Conservation (phyloP, 169 alveolate species). For the Cryptosporidium ryanae region DNA sequence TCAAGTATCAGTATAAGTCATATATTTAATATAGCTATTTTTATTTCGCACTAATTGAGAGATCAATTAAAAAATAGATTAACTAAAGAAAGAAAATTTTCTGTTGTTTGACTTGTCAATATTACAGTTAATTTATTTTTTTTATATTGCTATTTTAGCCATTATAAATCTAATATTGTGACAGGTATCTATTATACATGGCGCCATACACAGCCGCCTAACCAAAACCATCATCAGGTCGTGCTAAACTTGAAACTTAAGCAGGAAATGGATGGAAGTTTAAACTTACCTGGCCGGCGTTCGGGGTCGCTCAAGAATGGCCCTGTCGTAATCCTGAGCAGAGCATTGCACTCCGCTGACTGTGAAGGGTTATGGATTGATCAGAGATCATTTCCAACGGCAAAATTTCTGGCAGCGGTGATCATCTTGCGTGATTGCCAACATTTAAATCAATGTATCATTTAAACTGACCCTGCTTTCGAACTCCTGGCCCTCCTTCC, state of each 20-base stretch:
- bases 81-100: not conserved
- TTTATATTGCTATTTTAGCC: not conserved
- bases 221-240: slow-evolving; percentile 33
- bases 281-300: slow-evolving; percentile 97
- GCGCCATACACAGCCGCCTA: slow-evolving; percentile 30
- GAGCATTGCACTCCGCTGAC: slow-evolving; percentile 97
- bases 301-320: slow-evolving; percentile 96
- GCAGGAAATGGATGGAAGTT: not conserved
- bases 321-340: slow-evolving; percentile 97
- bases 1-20: not conserved
- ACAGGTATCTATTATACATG: slow-evolving; percentile 2
- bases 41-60: not conserved
- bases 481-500: no score
- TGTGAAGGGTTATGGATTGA: slow-evolving; percentile 95
- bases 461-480: no score
- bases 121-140: not conserved
- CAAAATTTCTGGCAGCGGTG: slow-evolving; percentile 93
- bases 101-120: not conserved
- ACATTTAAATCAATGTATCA: slow-evolving; percentile 60
- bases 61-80: no score
- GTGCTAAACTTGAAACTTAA: slow-evolving; percentile 5
- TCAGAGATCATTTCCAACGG: slow-evolving; percentile 94
- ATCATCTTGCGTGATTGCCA: slow-evolving; percentile 75
- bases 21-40: slow-evolving; percentile 17
- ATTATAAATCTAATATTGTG: not conserved